A percentile compares a stretch with the other conserved stretches of the same genome.
These are phyloP conservation scores for Coemansia sp. DNA, from an alignment of 192 early-diverging fungal species.

Conservation along the genomic window DNA sequence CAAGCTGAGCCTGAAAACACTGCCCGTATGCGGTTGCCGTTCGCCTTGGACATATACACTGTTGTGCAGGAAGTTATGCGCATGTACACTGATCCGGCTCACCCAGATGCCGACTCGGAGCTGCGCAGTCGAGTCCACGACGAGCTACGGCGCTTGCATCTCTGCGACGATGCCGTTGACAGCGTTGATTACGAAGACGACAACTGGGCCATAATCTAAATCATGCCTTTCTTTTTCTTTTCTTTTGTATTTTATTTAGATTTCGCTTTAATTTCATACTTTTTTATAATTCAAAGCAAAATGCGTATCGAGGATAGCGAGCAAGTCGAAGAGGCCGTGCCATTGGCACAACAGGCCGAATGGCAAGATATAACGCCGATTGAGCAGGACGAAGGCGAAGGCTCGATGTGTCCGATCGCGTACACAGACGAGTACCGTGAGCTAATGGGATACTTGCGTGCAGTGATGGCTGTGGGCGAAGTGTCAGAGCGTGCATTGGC, in stretches of 20 bases:
- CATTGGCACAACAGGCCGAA: slow-evolving; percentile 33
- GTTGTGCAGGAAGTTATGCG: slow-evolving; percentile 30
- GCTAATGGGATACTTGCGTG: slow-evolving; percentile 86
- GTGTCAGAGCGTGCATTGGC: slow-evolving; percentile 74
- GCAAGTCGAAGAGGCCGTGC: slow-evolving; percentile 7
- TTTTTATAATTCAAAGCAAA: background rate
- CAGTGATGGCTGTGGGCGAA: slow-evolving; percentile 71
- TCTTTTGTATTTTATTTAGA: background rate
- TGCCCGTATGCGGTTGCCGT: slow-evolving; percentile 15
- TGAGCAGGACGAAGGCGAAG: slow-evolving; percentile 34
- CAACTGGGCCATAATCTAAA: slow-evolving; percentile 44
- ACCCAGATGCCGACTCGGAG: slow-evolving; percentile 10
- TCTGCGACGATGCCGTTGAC: slow-evolving; percentile 52
- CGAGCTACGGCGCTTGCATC: slow-evolving; percentile 33
- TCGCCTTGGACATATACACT: slow-evolving; percentile 38
- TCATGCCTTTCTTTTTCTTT: slow-evolving; percentile 1
- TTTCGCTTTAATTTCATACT: slow-evolving; percentile 3
- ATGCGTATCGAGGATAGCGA: slow-evolving; percentile 12
- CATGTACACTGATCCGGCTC: slow-evolving; percentile 28
- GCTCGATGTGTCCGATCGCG: slow-evolving; percentile 44
- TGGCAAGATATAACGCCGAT: slow-evolving; percentile 51
- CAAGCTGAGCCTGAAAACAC: slow-evolving; percentile 19
- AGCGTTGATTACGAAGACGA: slow-evolving; percentile 42
- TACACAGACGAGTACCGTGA: slow-evolving; percentile 51
- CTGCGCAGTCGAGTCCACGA: slow-evolving; percentile 34